Evolutionary conservation across 148 eudicot species (phyloP).

Genomic region (Rhododendron molle): DNA sequence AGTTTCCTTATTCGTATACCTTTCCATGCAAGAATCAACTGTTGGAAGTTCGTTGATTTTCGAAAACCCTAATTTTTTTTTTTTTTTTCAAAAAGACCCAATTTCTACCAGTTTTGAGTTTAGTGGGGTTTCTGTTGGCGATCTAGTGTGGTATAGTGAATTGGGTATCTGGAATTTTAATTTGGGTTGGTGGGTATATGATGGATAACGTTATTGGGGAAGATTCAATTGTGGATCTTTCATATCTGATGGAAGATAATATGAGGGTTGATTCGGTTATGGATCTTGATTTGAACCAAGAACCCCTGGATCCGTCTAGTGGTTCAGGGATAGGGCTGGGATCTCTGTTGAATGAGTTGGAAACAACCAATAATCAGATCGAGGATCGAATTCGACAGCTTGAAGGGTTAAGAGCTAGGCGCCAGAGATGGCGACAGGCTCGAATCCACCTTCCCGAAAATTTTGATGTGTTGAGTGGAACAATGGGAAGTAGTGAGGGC

Average conservation of each 20-base stretch:
- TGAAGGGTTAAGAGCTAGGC: constrained; percentile 47
- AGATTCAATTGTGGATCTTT: constrained; percentile 23
- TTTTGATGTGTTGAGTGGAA: constrained; percentile 4
- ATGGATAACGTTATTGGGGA: constrained; percentile 18
- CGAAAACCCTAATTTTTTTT: background rate
- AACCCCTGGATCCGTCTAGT: constrained; percentile 25
- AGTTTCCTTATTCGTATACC: background rate
- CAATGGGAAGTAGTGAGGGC: background rate
- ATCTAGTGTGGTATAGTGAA: background rate
- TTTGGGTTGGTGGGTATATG: background rate
- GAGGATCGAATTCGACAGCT: constrained; percentile 53
- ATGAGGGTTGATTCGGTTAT: background rate
- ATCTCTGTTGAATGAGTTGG: constrained; percentile 24
- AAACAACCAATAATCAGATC: constrained; percentile 37
- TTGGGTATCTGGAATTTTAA: background rate
- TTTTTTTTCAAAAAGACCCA: background rate
- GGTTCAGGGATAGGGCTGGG: constrained; percentile 20
- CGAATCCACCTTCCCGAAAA: constrained; percentile 13
- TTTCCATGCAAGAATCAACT: background rate
- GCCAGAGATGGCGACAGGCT: constrained; percentile 33
- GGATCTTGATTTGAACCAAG: constrained; percentile 54
- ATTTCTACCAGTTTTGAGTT: background rate
- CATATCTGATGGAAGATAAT: background rate
- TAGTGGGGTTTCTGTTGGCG: background rate
- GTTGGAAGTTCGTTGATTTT: background rate